Percentiles rank a stretch among this genome's conserved stretches.
phyloP scores from a whole-genome alignment of 164 flowering plant species.

The Tetrastigma voinierianum region DNA sequence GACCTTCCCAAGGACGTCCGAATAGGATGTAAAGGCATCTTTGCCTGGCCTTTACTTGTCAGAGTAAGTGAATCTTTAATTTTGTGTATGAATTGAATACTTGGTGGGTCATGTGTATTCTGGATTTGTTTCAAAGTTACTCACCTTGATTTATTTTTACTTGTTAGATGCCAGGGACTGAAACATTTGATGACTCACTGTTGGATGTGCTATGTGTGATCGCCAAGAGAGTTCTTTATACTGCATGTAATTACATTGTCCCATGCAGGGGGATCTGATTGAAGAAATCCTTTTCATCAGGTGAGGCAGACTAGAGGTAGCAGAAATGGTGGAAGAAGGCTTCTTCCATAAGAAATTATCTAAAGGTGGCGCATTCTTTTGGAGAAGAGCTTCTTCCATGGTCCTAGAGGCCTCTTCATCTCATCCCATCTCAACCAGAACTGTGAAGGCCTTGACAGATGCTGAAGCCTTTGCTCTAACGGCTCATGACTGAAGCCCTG shows the following conservation, averaged over 20 bases:
- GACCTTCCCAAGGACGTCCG: slow-evolving; percentile 9
- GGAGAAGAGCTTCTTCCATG: slow-evolving; percentile 16
- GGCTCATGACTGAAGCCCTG: slow-evolving; percentile 28
- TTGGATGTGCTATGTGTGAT: not conserved
- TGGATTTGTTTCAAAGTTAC: not conserved
- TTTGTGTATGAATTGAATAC: not conserved
- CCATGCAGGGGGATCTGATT: slow-evolving; percentile 3
- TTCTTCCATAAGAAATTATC: not conserved
- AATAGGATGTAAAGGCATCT: slow-evolving; percentile 14
- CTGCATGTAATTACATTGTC: not conserved
- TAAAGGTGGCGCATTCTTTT: not conserved
- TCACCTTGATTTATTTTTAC: too few species aligned
- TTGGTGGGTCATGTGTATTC: not conserved
- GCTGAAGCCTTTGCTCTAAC: slow-evolving; percentile 34
- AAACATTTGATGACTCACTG: not conserved
- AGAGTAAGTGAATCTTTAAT: slow-evolving; percentile 10
- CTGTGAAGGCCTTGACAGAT: slow-evolving; percentile 24
- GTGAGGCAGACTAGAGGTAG: not conserved
- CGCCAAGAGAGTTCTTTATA: not conserved
- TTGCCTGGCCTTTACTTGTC: not conserved
- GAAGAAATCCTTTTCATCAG: slow-evolving; percentile 4
- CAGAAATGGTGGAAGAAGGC: not conserved
- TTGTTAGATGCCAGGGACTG: not conserved
- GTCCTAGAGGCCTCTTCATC: not conserved
- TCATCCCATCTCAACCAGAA: slow-evolving; percentile 20